Percentiles rank a stretch among this genome's conserved stretches.
Conservation (phyloP, 2,329 filamentous ascomycete genomes). For the Diplodia corticola region DNA sequence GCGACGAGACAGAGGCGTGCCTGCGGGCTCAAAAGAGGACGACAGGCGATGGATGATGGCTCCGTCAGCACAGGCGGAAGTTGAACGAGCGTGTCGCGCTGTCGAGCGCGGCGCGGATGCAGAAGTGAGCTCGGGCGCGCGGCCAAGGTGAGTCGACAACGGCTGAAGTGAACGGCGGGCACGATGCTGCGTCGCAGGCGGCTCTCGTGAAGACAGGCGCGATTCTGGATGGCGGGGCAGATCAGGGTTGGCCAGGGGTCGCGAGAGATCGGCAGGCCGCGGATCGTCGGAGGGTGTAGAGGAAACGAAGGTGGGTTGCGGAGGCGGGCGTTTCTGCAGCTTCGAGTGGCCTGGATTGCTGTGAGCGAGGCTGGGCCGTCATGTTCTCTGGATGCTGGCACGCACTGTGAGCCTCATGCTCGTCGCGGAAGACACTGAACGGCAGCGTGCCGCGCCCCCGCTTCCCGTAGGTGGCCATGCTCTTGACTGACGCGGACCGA, state of each 20-base stretch:
- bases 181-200: not conserved
- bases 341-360: not conserved
- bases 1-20: not conserved
- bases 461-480: conserved; percentile 8
- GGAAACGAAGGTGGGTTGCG: not conserved
- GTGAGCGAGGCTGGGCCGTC: not conserved
- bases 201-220: not conserved
- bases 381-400: not conserved
- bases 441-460: not conserved
- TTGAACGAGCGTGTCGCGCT: not conserved
- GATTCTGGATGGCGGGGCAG: not conserved
- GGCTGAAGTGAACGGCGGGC: not conserved
- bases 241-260: not conserved
- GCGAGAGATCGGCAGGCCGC: not conserved
- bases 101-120: not conserved
- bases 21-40: not conserved
- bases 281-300: conserved; percentile 8
- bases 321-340: conserved; percentile 8
- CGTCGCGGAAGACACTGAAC: conserved; percentile 15
- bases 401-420: conserved; percentile 7
- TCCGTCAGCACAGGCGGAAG: not conserved
- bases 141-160: not conserved
- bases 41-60: not conserved
- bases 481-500: not conserved
- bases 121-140: not conserved